Base-by-base conservation (phyloP, 345 rosid species). In the Dimocarpus longan region DNA sequence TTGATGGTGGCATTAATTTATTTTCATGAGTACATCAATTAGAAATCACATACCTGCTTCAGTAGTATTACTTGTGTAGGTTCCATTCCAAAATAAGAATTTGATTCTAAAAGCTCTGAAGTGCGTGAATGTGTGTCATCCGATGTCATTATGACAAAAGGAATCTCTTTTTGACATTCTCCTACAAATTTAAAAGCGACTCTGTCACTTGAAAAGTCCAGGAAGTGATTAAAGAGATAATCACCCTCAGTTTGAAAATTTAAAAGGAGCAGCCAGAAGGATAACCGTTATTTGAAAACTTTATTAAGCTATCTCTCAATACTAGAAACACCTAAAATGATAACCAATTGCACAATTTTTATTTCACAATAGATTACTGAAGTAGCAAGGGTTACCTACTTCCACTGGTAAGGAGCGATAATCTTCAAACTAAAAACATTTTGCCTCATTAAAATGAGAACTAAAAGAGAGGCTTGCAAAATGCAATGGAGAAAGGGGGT, bases 111-210 rank as follows among this genome's bases (percentile, higher is more conserved):
- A 71, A 94, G 92, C 64, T 90, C 84, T 48, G 80, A 6, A 1
- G 93, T 96, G 59, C 90, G 95, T 66, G 88, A 80, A 86, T 96
- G 94, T 19, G 99, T 96, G 78, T 96, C 99, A 84, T 96, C 99
- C 4, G 98, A 96, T 50, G 98, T 96, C 99, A 96, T 96, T 69
- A 96, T 94, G 72, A 85, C 90, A 76, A 96, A 90, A 43, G 99
- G 99, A 84, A 92, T 90, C 81, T 89, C 92, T 75, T 81, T 86
- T 73, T 86, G 82, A 75, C 80, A 74, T 75, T 78, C 84, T 75
- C 88, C 99, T 95, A 80, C 76, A 84, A 73, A 71, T 74, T 73
- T 48, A 32, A 66, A 48, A 46, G 15, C 15, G 37, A 70, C 54
- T 43, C 22, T 32, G 10, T 72, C 73, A 48, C 62, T 42, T 59